A percentile compares a stretch with the other conserved stretches of the same genome.
Conservation (phyloP, 169 alveolate species). For the Eimeria sp. region DNA sequence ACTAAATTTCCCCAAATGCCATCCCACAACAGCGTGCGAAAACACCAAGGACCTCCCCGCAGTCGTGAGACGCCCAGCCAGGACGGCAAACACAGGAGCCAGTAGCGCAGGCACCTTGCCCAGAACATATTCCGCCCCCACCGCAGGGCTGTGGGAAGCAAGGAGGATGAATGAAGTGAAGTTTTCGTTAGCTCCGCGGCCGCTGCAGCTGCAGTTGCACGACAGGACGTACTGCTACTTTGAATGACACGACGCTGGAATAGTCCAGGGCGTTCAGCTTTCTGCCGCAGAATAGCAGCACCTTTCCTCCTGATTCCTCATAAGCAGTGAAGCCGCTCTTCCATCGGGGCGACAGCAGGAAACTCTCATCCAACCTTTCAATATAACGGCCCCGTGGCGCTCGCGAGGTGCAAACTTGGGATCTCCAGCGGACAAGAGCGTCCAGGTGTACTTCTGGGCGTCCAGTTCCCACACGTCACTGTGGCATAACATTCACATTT, state of each 20-base stretch:
- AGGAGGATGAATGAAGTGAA: neutral
- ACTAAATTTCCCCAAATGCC: neutral
- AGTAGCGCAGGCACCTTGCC: slow-evolving; percentile 63
- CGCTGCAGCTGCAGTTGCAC: neutral
- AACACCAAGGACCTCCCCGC: slow-evolving; percentile 77
- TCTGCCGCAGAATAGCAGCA: slow-evolving; percentile 72
- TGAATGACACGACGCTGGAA: slow-evolving; percentile 36
- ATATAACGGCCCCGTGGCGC: slow-evolving; percentile 58
- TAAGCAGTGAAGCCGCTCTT: neutral
- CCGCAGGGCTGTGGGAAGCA: slow-evolving; percentile 54
- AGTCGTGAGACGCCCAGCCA: slow-evolving; percentile 72
- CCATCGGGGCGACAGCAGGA: neutral
- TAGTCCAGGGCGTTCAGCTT: slow-evolving; percentile 69
- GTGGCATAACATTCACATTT: neutral
- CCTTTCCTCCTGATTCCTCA: slow-evolving; percentile 61
- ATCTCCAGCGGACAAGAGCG: slow-evolving; percentile 72
- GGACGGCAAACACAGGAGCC: slow-evolving; percentile 70
- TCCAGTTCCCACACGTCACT: slow-evolving; percentile 77
- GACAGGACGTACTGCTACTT: slow-evolving; percentile 30
- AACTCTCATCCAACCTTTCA: neutral
- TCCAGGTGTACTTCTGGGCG: slow-evolving; percentile 47
- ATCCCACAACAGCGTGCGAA: neutral
- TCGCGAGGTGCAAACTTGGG: slow-evolving; percentile 69
- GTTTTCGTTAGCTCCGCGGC: neutral
- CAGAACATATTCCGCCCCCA: slow-evolving; percentile 57